Conservation (phyloP, 1,139 yeast species). For the Blastobotrys elegans region DNA sequence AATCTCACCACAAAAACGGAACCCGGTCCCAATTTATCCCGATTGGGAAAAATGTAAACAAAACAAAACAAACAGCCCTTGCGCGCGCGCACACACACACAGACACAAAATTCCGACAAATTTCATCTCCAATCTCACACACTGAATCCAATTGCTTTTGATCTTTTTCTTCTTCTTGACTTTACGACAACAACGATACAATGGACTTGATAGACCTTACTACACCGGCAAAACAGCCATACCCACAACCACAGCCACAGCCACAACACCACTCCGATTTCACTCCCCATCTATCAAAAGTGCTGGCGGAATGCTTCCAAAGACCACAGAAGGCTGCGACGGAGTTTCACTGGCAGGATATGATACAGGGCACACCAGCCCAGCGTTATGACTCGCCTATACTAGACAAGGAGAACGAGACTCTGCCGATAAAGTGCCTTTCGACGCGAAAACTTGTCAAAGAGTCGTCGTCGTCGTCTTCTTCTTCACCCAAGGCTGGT, state of each 20-base stretch:
- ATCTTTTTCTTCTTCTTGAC: not conserved
- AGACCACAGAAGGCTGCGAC: constrained; percentile 11
- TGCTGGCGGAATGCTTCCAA: constrained; percentile 24
- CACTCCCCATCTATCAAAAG: constrained; percentile 24
- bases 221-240: constrained; percentile 19
- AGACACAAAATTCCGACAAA: too few species aligned
- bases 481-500: constrained; percentile 2
- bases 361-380: constrained; percentile 5
- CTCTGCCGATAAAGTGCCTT: not conserved
- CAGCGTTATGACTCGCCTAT: not conserved
- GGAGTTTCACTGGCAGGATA: constrained; percentile 7
- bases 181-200: not conserved
- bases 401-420: constrained; percentile 7
- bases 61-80: not conserved
- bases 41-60: constrained; percentile 10
- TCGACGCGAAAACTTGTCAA: not conserved
- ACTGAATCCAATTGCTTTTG: too few species aligned
- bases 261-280: constrained; percentile 18
- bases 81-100: not conserved
- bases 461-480: too few species aligned
- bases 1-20: too few species aligned
- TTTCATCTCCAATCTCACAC: too few species aligned
- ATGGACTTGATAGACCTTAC: constrained; percentile 21
- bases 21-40: too few species aligned
- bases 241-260: constrained; percentile 4